Conservation (phyloP, 306 rosid species). For the Arachis hypogaea region DNA sequence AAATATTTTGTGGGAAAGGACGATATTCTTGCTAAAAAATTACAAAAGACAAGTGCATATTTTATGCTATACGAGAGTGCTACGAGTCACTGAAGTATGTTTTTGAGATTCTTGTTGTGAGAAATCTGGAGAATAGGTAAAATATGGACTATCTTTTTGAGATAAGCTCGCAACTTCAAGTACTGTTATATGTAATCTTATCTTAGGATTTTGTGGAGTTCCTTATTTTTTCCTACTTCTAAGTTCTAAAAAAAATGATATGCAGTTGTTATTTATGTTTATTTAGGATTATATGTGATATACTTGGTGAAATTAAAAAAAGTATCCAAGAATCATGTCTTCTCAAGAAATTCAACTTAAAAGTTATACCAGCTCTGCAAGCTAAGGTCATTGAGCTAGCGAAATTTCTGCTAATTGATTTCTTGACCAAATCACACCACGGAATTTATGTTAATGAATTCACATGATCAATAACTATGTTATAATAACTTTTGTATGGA, state of each 20-base stretch:
- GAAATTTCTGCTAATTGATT: constrained; percentile 76
- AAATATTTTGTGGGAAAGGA: constrained; percentile 83
- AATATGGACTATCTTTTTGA: constrained; percentile 23
- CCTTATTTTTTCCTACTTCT: background rate
- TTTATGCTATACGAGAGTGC: constrained; percentile 82
- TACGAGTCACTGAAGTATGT: constrained; percentile 77
- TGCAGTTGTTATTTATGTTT: constrained; percentile 29
- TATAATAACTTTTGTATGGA: constrained; percentile 44
- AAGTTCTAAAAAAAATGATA: constrained; percentile 12
- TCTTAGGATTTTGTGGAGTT: constrained; percentile 1
- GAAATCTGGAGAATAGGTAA: constrained; percentile 84
- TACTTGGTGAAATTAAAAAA: constrained; percentile 71
- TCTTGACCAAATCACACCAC: constrained; percentile 17
- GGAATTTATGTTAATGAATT: constrained; percentile 21
- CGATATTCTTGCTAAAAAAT: constrained; percentile 62
- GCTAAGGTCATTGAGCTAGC: constrained; percentile 70
- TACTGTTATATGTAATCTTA: constrained; percentile 24
- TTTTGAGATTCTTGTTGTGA: constrained; percentile 76
- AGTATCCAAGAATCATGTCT: constrained; percentile 61
- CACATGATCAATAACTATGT: constrained; percentile 14
- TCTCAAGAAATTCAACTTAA: constrained; percentile 77
- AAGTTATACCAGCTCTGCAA: constrained; percentile 65
- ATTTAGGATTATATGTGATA: constrained; percentile 68
- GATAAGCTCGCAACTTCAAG: constrained; percentile 10
- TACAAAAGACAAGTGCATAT: constrained; percentile 78